Percentiles rank a stretch among this genome's conserved stretches.
Conservation (phyloP, 1,139 yeast species). For the Schizosaccharomyces versatilis region DNA sequence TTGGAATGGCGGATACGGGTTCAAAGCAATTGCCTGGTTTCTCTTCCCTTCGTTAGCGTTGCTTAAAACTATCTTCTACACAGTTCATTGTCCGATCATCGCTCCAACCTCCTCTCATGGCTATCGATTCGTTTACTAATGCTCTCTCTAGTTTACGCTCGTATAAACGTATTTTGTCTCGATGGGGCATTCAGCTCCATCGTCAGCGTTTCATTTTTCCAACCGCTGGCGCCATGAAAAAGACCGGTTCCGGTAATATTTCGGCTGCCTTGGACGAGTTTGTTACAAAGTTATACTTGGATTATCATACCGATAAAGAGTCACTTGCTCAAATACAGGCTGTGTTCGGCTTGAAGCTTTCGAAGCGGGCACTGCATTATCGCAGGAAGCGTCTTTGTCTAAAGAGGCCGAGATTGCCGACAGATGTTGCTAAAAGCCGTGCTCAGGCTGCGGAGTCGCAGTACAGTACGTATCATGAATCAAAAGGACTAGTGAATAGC, state of each 20-base stretch:
- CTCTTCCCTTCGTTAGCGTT: too few relatives aligned
- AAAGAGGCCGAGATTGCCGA: neutral
- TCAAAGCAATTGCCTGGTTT: too few relatives aligned
- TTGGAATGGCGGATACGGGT: too few relatives aligned
- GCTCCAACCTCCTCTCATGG: neutral
- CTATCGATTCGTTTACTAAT: neutral
- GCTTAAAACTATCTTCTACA: too few relatives aligned
- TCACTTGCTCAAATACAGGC: neutral
- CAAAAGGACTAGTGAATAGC: too few relatives aligned
- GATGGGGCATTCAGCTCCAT: neutral
- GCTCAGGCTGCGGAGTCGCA: too few relatives aligned
- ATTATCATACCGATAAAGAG: neutral
- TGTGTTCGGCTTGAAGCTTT: neutral
- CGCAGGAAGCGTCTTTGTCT: neutral
- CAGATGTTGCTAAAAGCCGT: too few relatives aligned
- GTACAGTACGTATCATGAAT: too few relatives aligned
- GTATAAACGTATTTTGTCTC: neutral
- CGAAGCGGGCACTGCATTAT: neutral
- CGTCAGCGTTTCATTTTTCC: slow-evolving; percentile 1
- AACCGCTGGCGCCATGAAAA: neutral
- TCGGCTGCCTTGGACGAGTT: neutral
- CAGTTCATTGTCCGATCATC: neutral
- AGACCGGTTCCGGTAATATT: neutral
- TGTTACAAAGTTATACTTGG: neutral
- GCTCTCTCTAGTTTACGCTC: neutral